These are phyloP conservation scores for Phascolomyces articulosus DNA, from an alignment of 371 early-diverging fungal species.

Conservation along the genomic window DNA sequence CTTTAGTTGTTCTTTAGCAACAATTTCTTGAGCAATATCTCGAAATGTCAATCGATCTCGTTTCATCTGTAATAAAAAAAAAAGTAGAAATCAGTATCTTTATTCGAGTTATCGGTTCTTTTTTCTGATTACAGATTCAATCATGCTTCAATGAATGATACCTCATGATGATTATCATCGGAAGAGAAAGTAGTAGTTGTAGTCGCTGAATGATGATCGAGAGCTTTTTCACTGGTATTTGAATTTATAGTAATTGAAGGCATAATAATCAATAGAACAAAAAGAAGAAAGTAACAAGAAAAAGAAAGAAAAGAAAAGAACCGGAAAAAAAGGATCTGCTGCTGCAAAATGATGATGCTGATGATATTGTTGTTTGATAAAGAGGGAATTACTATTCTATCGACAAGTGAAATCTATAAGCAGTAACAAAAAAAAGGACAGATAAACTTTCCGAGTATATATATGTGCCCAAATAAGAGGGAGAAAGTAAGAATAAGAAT, in stretches of 20 bases:
- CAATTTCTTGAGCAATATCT: constrained; percentile 3
- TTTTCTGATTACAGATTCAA: neutral
- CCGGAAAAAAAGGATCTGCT: constrained; percentile 7
- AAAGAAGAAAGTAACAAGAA: neutral
- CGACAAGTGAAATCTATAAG: neutral
- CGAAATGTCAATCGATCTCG: neutral
- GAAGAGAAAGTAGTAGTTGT: neutral
- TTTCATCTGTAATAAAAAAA: neutral
- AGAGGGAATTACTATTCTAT: constrained; percentile 3
- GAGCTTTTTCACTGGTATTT: neutral
- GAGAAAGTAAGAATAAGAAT: too few species aligned
- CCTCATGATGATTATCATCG: neutral
- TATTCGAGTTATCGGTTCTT: neutral
- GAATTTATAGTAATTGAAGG: neutral
- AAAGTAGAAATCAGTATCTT: neutral
- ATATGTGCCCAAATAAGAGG: too few species aligned
- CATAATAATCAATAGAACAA: neutral
- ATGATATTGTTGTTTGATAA: too few species aligned
- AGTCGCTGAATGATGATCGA: too few species aligned
- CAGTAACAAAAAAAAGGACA: neutral
- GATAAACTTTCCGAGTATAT: constrained; percentile 2
- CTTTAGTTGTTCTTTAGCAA: neutral
- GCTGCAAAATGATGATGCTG: too few species aligned
- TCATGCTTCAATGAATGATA: neutral
- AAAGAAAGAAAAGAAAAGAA: neutral